Evolutionary conservation across 2,329 filamentous ascomycete genomes (phyloP), one percentile per base, ranked within the genome.

Genomic region (Chaetomiaceae sp.): DNA sequence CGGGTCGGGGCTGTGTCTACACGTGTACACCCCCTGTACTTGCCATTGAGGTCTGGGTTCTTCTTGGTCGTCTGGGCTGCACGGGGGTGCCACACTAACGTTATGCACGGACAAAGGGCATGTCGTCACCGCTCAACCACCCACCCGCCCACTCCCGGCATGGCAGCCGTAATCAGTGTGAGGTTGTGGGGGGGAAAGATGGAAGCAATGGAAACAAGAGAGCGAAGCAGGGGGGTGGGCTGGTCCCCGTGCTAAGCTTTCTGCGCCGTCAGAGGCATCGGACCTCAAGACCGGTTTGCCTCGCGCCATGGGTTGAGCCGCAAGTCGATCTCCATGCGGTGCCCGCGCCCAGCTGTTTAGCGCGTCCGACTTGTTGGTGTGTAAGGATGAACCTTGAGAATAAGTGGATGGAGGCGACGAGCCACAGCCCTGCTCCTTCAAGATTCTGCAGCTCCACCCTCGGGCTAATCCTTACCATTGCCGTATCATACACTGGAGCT

Each of bases 401-500:
- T 2, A 33, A 17, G 20, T 33, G 19, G 38, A 48, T 33, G 45
- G 20, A n/a, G 37, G 25, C 37, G 17, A 48, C 37, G 17, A 37
- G 21, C 44, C 38, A 42, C 27, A 44, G 48, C 40, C 41, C 41
- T 50, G 35, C 35, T 50, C 35, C 21, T 21, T 33, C 48, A 50
- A 40, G 42, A 44, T 34, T 35, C 42, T 40, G 37, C 27, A n/a
- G 41, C 42, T 50, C 48, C 48, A 50, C 48, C 30, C 3, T 20
- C 27, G 42, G 27, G 48, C n/a, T 40, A 45, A 45, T 41, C 27
- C 41, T 33, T 39, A 45, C 41, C 39, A n/a, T 12, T 50, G 20
- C 41, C 19, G 12, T 44, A 14, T n/a, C 25, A 13, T 19, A 21
- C 20, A n/a, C n/a, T n/a, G 33, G 34, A 34, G 19, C 23, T 39